Evolutionary conservation across 1,284 basidiomycete species (phyloP).

Genomic region (Inonotus obliquus): DNA sequence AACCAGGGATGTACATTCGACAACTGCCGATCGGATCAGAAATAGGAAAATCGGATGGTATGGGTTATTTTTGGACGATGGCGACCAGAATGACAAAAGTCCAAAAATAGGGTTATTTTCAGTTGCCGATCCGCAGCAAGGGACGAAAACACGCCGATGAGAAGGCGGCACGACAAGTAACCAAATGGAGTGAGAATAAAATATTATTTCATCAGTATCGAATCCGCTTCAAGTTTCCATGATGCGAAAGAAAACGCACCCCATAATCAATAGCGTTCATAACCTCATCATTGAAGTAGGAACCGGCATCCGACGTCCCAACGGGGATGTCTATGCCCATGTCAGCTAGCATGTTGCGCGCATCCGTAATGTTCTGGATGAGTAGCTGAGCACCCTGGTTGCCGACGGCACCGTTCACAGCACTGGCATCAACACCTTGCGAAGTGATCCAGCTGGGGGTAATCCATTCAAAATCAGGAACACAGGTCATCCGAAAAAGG

Average conservation of each 20-base stretch:
- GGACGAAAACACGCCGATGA: neutral
- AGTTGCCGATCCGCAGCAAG: conserved; percentile 9
- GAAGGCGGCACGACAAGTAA: neutral
- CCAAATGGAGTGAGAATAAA: conserved; percentile 1
- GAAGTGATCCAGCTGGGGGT: conserved; percentile 47
- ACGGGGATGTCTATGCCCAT: conserved; percentile 60
- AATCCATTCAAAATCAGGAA: neutral
- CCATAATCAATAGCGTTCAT: conserved; percentile 73
- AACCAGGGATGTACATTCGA: conserved; percentile 89
- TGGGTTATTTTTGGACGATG: neutral
- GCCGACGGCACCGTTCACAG: conserved; percentile 52
- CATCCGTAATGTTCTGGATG: conserved; percentile 63
- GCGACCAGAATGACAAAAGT: neutral
- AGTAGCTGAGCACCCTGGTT: conserved; percentile 45
- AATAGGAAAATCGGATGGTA: conserved; percentile 2
- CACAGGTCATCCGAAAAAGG: neutral
- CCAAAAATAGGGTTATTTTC: neutral
- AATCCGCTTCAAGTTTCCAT: neutral
- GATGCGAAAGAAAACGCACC: conserved; percentile 34
- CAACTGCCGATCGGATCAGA: conserved; percentile 36
- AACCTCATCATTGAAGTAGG: conserved; percentile 74
- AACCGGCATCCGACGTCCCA: conserved; percentile 89
- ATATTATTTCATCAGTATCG: neutral
- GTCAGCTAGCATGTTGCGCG: conserved; percentile 46
- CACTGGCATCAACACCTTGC: conserved; percentile 31